Evolutionary conservation across 73 alveolate genomes (phyloP), one percentile per base, ranked within the genome.

Genomic region (Tetrahymena thermophila): DNA sequence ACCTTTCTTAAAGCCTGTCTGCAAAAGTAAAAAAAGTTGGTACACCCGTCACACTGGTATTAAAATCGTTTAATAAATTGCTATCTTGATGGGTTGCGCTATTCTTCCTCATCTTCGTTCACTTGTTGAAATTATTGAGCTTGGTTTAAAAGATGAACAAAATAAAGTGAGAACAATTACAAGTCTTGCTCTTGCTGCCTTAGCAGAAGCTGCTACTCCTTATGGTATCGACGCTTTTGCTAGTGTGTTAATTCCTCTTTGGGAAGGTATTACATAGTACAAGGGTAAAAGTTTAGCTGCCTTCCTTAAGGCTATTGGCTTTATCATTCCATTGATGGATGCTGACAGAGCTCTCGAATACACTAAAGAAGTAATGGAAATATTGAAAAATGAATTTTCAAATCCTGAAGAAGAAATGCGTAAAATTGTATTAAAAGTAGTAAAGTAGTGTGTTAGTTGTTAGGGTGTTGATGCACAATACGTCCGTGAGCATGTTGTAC

Each of bases 181-280:
- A 1, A 99, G 99, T 21, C 96, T 99, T 93, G 99, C 99, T 15
- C 96, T 99, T 50, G 99, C 99, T 15, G 99, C 99, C 34, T 95
- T 99, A 85, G 99, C 99, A 13, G 99, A 99, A 96, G 99, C 99
- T 21, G 96, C 99, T 35, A 97, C 97, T 96, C 99, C 99, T 50
- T 99, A 99, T 96, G 99, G 99, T 95, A 99, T 99, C 44, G 99
- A 99, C 96, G 99, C 99, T 95, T 99, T 99, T 96, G 99, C 99
- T 56, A 96, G 98, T 55, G 99, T 99, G 57, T 97, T 99, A 85
- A 98, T 97, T 85, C 99, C 99, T 55, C 97, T 99, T 40, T 99
- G 99, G 99, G 99, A 99, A 94, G 99, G 99, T 93, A 99, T 99
- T 40, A 97, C 98, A 83, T 96, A 97, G 44, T 99, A 99, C 96